Percentiles rank a stretch among this genome's conserved stretches.
Conservation (phyloP, 192 early-diverging fungal genomes). For the Backusella morwellensis region DNA sequence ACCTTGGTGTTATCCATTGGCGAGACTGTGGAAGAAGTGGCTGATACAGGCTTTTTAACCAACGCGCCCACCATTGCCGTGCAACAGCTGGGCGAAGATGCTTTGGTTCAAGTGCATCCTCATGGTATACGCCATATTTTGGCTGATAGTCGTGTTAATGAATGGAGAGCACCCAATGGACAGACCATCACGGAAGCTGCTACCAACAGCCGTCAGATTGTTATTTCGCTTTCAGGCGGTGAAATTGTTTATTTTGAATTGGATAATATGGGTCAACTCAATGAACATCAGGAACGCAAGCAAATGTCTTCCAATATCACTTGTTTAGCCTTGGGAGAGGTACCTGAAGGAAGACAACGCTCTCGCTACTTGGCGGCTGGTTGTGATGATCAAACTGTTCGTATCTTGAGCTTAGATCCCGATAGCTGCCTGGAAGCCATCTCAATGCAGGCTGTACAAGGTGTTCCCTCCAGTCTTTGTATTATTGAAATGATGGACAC, state of each 20-base stretch:
- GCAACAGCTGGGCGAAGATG: constrained; percentile 82
- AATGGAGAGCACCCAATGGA: constrained; percentile 87
- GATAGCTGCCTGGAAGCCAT: constrained; percentile 74
- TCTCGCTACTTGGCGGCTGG: constrained; percentile 87
- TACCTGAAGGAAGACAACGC: constrained; percentile 73
- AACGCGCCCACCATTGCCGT: constrained; percentile 84
- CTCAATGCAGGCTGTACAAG: constrained; percentile 47
- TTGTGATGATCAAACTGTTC: constrained; percentile 89
- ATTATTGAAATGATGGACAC: constrained; percentile 82
- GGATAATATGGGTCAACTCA: constrained; percentile 74
- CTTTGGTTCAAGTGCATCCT: constrained; percentile 89
- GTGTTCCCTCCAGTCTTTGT: constrained; percentile 51
- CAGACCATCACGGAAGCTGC: constrained; percentile 75
- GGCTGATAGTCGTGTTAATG: constrained; percentile 83
- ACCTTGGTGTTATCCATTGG: constrained; percentile 92
- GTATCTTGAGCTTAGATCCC: constrained; percentile 83
- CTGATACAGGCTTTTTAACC: constrained; percentile 85
- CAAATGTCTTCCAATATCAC: constrained; percentile 70
- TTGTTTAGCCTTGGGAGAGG: constrained; percentile 74
- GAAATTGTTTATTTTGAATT: constrained; percentile 95
- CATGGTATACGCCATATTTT: constrained; percentile 88
- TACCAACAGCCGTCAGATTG: constrained; percentile 80
- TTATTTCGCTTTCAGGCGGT: constrained; percentile 79
- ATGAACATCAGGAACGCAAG: constrained; percentile 82
- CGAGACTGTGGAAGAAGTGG: constrained; percentile 89